phyloP scores from a whole-genome alignment of 2,329 filamentous ascomycete species.

The Zasmidium cellare region DNA sequence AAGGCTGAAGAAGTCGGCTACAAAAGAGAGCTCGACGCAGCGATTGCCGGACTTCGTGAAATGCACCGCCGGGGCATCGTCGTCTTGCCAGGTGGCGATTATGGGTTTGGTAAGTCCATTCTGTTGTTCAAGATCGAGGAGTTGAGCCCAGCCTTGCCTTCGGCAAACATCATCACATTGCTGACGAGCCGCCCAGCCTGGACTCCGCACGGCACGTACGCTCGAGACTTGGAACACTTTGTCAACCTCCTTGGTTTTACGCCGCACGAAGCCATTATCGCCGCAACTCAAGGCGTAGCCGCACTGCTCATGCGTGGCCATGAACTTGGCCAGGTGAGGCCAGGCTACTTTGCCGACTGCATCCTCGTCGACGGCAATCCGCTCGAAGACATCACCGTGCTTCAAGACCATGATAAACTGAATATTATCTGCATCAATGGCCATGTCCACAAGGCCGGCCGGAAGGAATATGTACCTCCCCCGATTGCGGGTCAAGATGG shows the following conservation, averaged over 20 bases:
- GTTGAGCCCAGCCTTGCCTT: too few relatives aligned
- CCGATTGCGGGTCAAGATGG: too few relatives aligned
- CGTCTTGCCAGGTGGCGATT: conserved; percentile 49
- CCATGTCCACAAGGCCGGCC: conserved; percentile 44
- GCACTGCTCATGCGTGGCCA: conserved; percentile 46
- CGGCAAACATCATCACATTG: too few relatives aligned
- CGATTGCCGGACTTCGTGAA: too few relatives aligned
- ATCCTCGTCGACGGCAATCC: conserved; percentile 53
- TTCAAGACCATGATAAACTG: conserved; percentile 47
- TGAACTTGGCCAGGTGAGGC: conserved; percentile 50
- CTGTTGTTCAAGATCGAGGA: too few relatives aligned
- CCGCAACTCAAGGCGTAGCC: conserved; percentile 51
- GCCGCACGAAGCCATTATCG: too few relatives aligned
- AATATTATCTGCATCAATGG: conserved; percentile 52
- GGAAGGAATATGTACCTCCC: conserved; percentile 29
- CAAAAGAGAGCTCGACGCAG: too few relatives aligned
- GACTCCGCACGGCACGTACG: too few relatives aligned
- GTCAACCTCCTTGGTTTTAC: too few relatives aligned
- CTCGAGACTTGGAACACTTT: too few relatives aligned
- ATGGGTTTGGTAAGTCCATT: conserved; percentile 41
- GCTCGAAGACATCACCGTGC: conserved; percentile 51
- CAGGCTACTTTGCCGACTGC: conserved; percentile 50
- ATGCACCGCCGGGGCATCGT: conserved; percentile 37
- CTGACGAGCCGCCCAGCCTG: too few relatives aligned
- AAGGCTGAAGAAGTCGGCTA: too few relatives aligned